These are phyloP conservation scores for Penicillium sp. DNA, from an alignment of 2,329 filamentous ascomycete species.

Conservation along the genomic window DNA sequence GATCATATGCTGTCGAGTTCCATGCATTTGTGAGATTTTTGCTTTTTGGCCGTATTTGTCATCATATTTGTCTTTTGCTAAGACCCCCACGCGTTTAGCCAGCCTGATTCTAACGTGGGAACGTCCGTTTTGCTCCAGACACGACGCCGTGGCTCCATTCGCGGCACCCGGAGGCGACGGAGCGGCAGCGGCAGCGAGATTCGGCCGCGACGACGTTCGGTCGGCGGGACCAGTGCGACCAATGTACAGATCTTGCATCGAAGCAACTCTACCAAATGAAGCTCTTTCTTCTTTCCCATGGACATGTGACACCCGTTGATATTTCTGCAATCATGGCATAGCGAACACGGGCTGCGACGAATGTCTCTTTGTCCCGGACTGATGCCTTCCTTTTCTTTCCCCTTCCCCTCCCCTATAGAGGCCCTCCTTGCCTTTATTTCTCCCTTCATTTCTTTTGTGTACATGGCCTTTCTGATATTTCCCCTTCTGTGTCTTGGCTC, in stretches of 20 bases:
- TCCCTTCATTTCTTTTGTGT: conserved; percentile 32
- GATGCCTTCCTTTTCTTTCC: conserved; percentile 21
- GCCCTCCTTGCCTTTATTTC: conserved; percentile 20
- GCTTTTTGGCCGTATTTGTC: neutral
- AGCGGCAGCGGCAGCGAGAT: conserved; percentile 41
- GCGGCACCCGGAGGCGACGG: conserved; percentile 38
- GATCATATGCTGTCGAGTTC: conserved; percentile 19
- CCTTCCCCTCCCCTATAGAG: conserved; percentile 16
- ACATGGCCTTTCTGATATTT: conserved; percentile 40
- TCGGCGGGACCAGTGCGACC: conserved; percentile 32
- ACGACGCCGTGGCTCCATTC: conserved; percentile 42
- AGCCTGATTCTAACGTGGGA: conserved; percentile 46
- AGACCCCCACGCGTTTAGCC: conserved; percentile 38
- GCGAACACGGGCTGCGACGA: conserved; percentile 36
- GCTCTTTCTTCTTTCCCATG: conserved; percentile 12
- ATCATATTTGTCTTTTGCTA: conserved; percentile 37
- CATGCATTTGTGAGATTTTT: conserved; percentile 18
- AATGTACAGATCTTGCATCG: conserved; percentile 36
- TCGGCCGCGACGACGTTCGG: conserved; percentile 40
- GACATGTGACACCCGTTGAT: conserved; percentile 24
- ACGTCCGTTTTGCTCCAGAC: conserved; percentile 44
- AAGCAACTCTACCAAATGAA: conserved; percentile 42
- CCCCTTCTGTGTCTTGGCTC: conserved; percentile 28
- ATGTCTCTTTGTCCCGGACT: conserved; percentile 26
- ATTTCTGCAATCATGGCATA: conserved; percentile 34